Percentiles rank a stretch among this genome's conserved stretches.
phyloP scores from a whole-genome alignment of 176 grass and related monocot species.

The Areca catechu region DNA sequence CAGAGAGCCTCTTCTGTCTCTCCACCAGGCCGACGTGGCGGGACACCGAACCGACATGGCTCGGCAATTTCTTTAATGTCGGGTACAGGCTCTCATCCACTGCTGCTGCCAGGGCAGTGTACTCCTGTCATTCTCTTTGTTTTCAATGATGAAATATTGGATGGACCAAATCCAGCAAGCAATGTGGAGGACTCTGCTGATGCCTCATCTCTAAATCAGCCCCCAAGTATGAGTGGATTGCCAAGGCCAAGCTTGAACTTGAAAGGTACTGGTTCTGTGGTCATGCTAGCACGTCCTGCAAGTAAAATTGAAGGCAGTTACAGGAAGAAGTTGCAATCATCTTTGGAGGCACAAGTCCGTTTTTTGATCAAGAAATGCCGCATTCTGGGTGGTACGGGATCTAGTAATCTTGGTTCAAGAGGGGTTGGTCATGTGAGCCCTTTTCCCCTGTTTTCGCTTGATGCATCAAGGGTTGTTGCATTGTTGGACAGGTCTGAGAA shows the following conservation, averaged over 20 bases:
- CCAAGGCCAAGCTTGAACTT: slow-evolving; percentile 28
- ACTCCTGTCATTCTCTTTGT: slow-evolving; percentile 87
- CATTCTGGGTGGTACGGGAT: slow-evolving; percentile 35
- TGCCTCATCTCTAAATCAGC: slow-evolving; percentile 30
- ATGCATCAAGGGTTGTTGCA: slow-evolving; percentile 56
- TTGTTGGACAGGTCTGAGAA: slow-evolving; percentile 41
- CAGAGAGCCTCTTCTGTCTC: slow-evolving; percentile 42
- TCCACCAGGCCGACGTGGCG: slow-evolving; percentile 39
- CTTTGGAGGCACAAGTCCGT: slow-evolving; percentile 66
- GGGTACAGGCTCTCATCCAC: slow-evolving; percentile 35
- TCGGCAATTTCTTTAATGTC: slow-evolving; percentile 70
- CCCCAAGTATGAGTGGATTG: slow-evolving; percentile 27
- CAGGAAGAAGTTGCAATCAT: slow-evolving; percentile 60
- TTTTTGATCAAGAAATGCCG: slow-evolving; percentile 75
- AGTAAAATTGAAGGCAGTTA: slow-evolving; percentile 47
- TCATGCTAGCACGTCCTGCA: slow-evolving; percentile 37
- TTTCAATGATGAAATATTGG: slow-evolving; percentile 47
- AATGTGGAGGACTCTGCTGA: slow-evolving; percentile 51
- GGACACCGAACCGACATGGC: slow-evolving; percentile 29
- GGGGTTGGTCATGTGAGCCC: slow-evolving; percentile 40
- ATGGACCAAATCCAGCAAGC: slow-evolving; percentile 30
- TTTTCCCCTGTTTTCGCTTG: slow-evolving; percentile 70
- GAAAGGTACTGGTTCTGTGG: slow-evolving; percentile 46
- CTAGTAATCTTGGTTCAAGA: slow-evolving; percentile 53
- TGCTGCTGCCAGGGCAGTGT: slow-evolving; percentile 54